Percentiles rank a stretch among this genome's conserved stretches.
Conservation (phyloP, 805 yeast genomes). For the Dipodascus albidus region DNA sequence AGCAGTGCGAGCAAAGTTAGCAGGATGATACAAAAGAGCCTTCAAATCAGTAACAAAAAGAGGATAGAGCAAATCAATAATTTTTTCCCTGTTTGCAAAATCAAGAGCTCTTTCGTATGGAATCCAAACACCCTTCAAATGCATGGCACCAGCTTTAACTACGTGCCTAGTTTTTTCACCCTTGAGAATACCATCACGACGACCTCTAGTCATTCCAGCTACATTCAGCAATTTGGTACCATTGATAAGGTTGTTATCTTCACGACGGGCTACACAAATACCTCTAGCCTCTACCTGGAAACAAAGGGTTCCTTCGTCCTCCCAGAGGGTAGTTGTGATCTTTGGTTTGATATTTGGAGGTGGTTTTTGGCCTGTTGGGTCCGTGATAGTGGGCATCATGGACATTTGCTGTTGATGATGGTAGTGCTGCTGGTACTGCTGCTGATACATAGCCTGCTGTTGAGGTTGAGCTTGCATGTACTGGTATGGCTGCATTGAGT, state of each 20-base stretch:
- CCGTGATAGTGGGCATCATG: constrained; percentile 21
- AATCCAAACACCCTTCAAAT: constrained; percentile 82
- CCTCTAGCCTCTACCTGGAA: constrained; percentile 80
- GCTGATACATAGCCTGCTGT: constrained; percentile 9
- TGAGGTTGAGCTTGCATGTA: constrained; percentile 6
- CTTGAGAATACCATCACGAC: constrained; percentile 75
- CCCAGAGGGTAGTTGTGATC: constrained; percentile 85
- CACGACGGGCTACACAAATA: constrained; percentile 70
- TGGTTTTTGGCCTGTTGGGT: constrained; percentile 29
- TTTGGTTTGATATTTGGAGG: constrained; percentile 36
- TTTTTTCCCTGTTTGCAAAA: constrained; percentile 72
- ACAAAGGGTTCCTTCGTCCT: constrained; percentile 74
- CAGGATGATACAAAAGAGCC: constrained; percentile 26
- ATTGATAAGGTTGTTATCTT: constrained; percentile 75
- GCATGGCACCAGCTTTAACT: constrained; percentile 80
- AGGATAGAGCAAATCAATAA: constrained; percentile 54
- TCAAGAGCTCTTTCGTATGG: constrained; percentile 75
- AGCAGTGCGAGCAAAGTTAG: constrained; percentile 24
- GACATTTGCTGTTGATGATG: constrained; percentile 9
- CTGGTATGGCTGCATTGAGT: constrained; percentile 2
- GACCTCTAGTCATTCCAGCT: constrained; percentile 79
- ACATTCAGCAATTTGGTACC: constrained; percentile 77
- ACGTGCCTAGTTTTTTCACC: constrained; percentile 69
- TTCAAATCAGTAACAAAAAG: constrained; percentile 67
- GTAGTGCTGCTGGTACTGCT: constrained; percentile 8